A percentile compares a stretch with the other conserved stretches of the same genome.
phyloP scores from a whole-genome alignment of 2,329 filamentous ascomycete genomes.

The Septoria petroselini region DNA sequence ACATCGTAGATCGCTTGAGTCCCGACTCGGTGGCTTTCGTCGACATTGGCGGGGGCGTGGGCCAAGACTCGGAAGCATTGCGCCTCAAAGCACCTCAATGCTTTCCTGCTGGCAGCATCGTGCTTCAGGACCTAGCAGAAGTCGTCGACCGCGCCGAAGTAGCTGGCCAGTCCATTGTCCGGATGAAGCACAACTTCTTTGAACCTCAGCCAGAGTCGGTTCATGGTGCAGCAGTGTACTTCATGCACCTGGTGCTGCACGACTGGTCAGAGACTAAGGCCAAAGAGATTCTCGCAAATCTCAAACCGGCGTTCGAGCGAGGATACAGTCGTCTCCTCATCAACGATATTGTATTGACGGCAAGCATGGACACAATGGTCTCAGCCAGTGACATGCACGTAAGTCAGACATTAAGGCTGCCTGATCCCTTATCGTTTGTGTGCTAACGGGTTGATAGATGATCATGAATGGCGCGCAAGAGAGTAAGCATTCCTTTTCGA shows the following conservation, averaged over 20 bases:
- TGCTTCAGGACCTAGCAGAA: conserved; percentile 10
- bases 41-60: conserved; percentile 12
- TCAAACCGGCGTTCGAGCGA: conserved; percentile 19
- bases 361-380: conserved; percentile 8
- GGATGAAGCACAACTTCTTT: conserved; percentile 10
- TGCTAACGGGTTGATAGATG: too few relatives aligned
- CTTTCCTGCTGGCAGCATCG: conserved; percentile 8
- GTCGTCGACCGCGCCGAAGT: conserved; percentile 9
- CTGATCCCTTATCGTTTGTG: too few relatives aligned
- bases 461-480: conserved; percentile 12
- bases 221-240: conserved; percentile 8
- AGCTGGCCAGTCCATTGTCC: conserved; percentile 4
- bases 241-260: conserved; percentile 18
- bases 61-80: conserved; percentile 11
- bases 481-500: not conserved
- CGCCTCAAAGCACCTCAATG: conserved; percentile 1
- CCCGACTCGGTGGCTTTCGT: conserved; percentile 6
- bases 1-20: conserved; percentile 4
- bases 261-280: conserved; percentile 27
- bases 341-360: conserved; percentile 24
- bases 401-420: too few relatives aligned
- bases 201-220: conserved; percentile 7
- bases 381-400: conserved; percentile 11
- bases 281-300: conserved; percentile 22
- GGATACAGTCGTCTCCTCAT: conserved; percentile 28